These are phyloP conservation scores for Cutaneotrichosporon cutaneum DNA, from an alignment of 1,284 basidiomycete genomes.

Conservation along the genomic window DNA sequence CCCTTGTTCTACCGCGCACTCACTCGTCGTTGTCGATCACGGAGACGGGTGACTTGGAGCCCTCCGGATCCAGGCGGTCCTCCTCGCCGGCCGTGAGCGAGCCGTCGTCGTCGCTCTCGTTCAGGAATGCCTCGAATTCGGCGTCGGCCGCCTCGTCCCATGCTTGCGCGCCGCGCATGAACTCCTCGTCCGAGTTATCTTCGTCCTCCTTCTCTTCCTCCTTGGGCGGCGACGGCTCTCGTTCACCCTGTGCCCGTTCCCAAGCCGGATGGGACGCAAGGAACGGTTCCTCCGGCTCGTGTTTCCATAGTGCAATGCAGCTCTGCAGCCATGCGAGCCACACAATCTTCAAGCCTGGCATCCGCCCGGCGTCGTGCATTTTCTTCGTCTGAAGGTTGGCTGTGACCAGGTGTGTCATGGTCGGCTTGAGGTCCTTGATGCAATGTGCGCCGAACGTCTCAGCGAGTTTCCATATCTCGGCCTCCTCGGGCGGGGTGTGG, in stretches of 20 bases:
- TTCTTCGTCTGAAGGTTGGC: conserved; percentile 89
- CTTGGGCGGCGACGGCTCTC: neutral
- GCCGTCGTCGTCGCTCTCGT: conserved; percentile 10
- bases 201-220: conserved; percentile 4
- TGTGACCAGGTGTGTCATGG: conserved; percentile 86
- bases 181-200: neutral
- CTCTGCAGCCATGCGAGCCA: conserved; percentile 86
- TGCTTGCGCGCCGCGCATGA: neutral
- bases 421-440: conserved; percentile 64
- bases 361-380: conserved; percentile 72
- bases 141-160: conserved; percentile 24
- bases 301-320: conserved; percentile 73
- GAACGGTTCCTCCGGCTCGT: conserved; percentile 38
- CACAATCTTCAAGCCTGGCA: conserved; percentile 73
- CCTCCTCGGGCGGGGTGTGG: conserved; percentile 68
- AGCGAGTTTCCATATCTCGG: conserved; percentile 82
- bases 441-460: conserved; percentile 84
- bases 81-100: conserved; percentile 3
- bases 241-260: neutral
- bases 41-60: neutral
- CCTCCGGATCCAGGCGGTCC: conserved; percentile 1
- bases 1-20: neutral
- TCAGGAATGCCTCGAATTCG: conserved; percentile 19
- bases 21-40: conserved; percentile 10
- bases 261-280: conserved; percentile 43